A percentile compares a stretch with the other conserved stretches of the same genome.
Evolutionary conservation across 2,329 filamentous ascomycete species (phyloP).

Genomic region (Penicillium vulpinum): DNA sequence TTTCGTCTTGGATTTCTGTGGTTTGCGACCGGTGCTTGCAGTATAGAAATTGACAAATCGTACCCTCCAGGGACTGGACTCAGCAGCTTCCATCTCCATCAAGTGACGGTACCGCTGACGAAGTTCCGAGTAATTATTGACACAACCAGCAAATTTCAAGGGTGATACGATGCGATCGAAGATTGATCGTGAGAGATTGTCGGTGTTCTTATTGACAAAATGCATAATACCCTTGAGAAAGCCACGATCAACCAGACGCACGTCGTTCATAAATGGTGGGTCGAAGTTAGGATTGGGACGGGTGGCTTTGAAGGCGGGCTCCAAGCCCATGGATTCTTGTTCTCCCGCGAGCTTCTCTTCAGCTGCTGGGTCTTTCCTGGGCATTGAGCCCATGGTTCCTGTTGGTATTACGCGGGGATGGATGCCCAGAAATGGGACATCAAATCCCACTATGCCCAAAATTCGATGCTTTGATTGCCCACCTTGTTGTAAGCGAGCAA

Average conservation of each 20-base stretch:
- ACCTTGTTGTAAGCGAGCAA: conserved; percentile 59
- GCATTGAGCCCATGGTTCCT: conserved; percentile 75
- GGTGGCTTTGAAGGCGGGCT: conserved; percentile 22
- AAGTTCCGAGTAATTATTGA: conserved; percentile 73
- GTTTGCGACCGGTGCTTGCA: conserved; percentile 64
- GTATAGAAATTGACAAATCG: conserved; percentile 92
- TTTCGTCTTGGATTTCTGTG: conserved; percentile 44
- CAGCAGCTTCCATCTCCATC: conserved; percentile 69
- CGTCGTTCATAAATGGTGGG: conserved; percentile 73
- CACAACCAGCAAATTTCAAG: conserved; percentile 76
- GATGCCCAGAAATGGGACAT: conserved; percentile 83
- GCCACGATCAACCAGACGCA: conserved; percentile 67
- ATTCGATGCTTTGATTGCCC: conserved; percentile 63
- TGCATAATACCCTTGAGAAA: conserved; percentile 64
- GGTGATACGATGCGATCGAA: conserved; percentile 75
- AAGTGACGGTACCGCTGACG: conserved; percentile 69
- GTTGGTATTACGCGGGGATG: conserved; percentile 85
- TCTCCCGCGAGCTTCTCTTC: conserved; percentile 20
- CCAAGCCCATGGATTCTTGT: conserved; percentile 21
- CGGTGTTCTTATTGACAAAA: conserved; percentile 78
- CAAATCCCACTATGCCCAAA: conserved; percentile 76
- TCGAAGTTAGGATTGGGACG: conserved; percentile 66
- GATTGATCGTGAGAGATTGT: conserved; percentile 68
- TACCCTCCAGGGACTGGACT: conserved; percentile 50
- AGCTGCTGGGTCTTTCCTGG: conserved; percentile 19